Evolutionary conservation across 345 rosid species (phyloP).

Genomic region (Eucalyptus shirleyi): DNA sequence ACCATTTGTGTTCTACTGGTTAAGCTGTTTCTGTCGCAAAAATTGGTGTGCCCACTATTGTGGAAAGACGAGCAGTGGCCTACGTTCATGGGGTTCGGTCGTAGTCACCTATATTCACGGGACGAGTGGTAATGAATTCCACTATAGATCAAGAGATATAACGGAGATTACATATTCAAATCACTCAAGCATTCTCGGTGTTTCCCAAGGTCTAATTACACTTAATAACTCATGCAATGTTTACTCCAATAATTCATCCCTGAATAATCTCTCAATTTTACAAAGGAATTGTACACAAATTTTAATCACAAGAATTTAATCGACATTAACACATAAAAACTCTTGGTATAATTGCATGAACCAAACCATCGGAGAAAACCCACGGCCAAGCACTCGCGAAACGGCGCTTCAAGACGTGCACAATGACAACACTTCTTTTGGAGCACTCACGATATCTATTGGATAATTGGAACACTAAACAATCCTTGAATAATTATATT

Average conservation of each 20-base stretch:
- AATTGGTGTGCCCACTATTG: background rate
- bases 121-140: too few relatives aligned
- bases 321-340: background rate
- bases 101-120: background rate
- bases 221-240: accelerated
- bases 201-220: background rate
- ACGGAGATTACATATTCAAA: accelerated
- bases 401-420: background rate
- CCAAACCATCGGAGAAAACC: background rate
- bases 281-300: too few relatives aligned
- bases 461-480: background rate
- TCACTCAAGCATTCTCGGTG: too few relatives aligned
- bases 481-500: background rate
- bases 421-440: background rate
- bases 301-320: background rate
- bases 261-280: too few relatives aligned
- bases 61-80: too few relatives aligned
- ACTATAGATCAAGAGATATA: too few relatives aligned
- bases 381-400: background rate
- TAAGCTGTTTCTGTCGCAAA: background rate
- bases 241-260: too few relatives aligned
- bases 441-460: background rate
- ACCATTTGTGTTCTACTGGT: background rate
- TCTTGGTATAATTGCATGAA: background rate
- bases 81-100: too few relatives aligned